Evolutionary conservation across 2,329 filamentous ascomycete species (phyloP), one percentile per base, ranked within the genome.

Genomic region (Aspergillus candidus): DNA sequence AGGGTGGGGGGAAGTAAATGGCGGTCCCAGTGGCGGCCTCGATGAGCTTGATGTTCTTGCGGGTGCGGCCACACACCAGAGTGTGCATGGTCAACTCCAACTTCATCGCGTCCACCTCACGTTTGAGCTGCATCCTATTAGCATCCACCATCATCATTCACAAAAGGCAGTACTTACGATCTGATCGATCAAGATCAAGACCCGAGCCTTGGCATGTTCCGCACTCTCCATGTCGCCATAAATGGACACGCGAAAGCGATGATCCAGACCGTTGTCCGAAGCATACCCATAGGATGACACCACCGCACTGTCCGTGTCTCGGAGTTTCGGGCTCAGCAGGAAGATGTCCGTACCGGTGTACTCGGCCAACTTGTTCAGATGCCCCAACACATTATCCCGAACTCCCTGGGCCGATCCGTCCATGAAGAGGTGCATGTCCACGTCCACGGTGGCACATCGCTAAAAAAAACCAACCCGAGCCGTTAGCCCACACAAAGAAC

Each of bases 271-370:
- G 55, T 86, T 86, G 59, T 93, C 83, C 59, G 93, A 83, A 32
- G 82, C 81, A 59, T 88, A 86, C 27, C 80, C 79, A 62, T 83
- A 82, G 53, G 86, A 88, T 36, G 86, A 86, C 51, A 86, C 75
- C 33, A 82, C 78, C 44, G 84, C 82, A 35, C 84, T 82, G 55
- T 94, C 83, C 11, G 87, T 85, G 61, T 83, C 79, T 22, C 85
- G 83, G 52, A 90, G 78, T 68, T 94, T 95, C 4, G 93, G 90
- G 45, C 89, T 90, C 40, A 98, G 79, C 38, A 98, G 75, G 68
- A 98, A 98, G 56, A 98, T 94, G 67, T 98, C 93, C 42, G 94
- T 91, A 40, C 93, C 93, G 49, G 90, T 96, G 61, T 86, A 94
- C 54, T 76, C 79, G 10, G 93, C 87, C 60, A 95, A 84, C 51